Evolutionary conservation across 106 monocot genomes (phyloP).

Genomic region (Iris macrosiphon): DNA sequence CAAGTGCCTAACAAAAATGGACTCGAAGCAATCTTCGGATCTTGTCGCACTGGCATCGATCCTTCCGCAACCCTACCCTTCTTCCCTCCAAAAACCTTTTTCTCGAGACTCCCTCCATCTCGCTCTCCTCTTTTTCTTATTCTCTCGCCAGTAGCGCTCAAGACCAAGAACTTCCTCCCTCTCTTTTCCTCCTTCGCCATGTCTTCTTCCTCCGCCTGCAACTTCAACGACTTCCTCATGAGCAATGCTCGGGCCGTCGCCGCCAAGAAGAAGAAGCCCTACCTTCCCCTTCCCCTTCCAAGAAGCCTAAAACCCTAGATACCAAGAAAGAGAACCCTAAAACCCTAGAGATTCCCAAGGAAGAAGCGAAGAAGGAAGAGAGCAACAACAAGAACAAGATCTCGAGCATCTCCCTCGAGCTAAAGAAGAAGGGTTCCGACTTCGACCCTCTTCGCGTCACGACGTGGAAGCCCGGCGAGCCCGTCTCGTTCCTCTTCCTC

Average conservation of each 20-base stretch:
- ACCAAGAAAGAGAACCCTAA: neutral
- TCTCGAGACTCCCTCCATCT: neutral
- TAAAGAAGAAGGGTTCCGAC: constrained; percentile 60
- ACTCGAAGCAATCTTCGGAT: no score
- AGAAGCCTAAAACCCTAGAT: constrained; percentile 39
- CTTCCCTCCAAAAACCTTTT: neutral
- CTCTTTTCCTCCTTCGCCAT: constrained; percentile 12
- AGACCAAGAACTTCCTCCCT: neutral
- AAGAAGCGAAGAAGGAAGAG: no score
- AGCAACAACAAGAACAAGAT: no score
- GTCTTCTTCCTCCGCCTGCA: constrained; percentile 34
- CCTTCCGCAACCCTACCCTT: no score
- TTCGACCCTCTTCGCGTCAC: constrained; percentile 58
- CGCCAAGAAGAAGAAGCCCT: constrained; percentile 25
- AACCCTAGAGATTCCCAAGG: constrained; percentile 11
- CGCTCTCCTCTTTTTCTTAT: constrained; percentile 1
- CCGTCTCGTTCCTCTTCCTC: constrained; percentile 83
- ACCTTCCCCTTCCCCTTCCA: no score
- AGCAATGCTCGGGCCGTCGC: constrained; percentile 67
- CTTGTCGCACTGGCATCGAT: no score
- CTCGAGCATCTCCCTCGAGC: constrained; percentile 25
- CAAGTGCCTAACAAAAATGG: no score
- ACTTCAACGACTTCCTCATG: constrained; percentile 81
- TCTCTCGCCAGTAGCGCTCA: constrained; percentile 1
- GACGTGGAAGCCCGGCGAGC: constrained; percentile 67